Evolutionary conservation across 1,139 yeast genomes (phyloP).

Genomic region (Hyphopichia fennica): DNA sequence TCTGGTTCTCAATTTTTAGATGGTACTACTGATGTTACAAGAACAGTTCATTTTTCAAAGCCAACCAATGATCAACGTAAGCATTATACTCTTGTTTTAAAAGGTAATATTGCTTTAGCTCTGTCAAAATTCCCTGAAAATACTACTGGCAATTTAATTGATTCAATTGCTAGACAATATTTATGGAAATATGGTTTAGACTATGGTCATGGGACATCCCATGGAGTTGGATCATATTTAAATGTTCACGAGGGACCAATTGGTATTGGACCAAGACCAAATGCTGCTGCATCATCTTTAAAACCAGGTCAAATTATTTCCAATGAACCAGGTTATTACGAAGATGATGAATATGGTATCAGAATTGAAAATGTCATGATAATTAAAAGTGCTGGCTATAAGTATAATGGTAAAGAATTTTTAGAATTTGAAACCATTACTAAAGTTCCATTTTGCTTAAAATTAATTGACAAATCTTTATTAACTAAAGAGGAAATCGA

Average conservation of each 20-base stretch:
- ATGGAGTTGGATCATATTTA: constrained; percentile 90
- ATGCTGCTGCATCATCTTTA: constrained; percentile 46
- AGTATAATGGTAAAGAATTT: constrained; percentile 54
- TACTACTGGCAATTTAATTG: constrained; percentile 80
- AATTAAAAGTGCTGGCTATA: constrained; percentile 50
- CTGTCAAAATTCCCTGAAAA: constrained; percentile 81
- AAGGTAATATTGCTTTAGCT: constrained; percentile 86
- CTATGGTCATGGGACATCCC: constrained; percentile 96
- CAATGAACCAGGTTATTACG: constrained; percentile 95
- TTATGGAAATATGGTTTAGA: constrained; percentile 88
- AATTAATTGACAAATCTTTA: constrained; percentile 58
- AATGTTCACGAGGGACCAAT: constrained; percentile 98
- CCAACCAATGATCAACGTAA: constrained; percentile 69
- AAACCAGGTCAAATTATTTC: constrained; percentile 78
- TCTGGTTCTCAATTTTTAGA: constrained; percentile 93
- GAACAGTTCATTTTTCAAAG: constrained; percentile 78
- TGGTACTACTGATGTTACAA: constrained; percentile 95
- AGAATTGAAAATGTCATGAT: constrained; percentile 86
- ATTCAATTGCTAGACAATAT: constrained; percentile 84
- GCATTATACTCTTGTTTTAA: constrained; percentile 85
- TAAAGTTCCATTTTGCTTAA: constrained; percentile 80
- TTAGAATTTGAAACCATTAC: constrained; percentile 84
- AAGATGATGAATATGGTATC: constrained; percentile 90
- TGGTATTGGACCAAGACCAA: constrained; percentile 75
- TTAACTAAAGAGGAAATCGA: constrained; percentile 61